phyloP scores from a whole-genome alignment of 306 rosid genomes.

The Hippophae gyantsensis region DNA sequence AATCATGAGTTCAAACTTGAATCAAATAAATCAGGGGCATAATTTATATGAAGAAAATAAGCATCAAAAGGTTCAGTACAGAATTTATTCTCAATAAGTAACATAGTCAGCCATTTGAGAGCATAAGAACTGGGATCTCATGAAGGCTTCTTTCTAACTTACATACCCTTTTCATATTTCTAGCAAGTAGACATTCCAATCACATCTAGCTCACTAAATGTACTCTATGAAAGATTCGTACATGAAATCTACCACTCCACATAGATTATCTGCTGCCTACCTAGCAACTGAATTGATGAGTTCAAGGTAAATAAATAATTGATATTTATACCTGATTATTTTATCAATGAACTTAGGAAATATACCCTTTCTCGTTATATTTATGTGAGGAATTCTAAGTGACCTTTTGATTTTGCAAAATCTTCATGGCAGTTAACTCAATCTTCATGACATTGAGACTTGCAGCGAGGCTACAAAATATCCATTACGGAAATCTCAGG shows the following conservation, averaged over 20 bases:
- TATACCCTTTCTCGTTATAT: constrained; percentile 23
- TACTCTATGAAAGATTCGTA: constrained; percentile 45
- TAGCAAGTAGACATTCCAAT: constrained; percentile 14
- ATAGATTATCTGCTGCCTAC: constrained; percentile 32
- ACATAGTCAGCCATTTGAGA: constrained; percentile 10
- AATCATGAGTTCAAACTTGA: too few species aligned
- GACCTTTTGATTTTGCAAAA: constrained; percentile 24
- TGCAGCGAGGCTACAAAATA: constrained; percentile 18
- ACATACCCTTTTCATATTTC: constrained; percentile 23
- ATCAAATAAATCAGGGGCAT: too few species aligned
- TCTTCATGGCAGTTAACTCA: constrained; percentile 15
- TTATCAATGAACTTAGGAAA: constrained; percentile 41
- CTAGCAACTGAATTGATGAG: constrained; percentile 32
- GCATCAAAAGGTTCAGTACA: background rate
- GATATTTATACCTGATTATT: constrained; percentile 32
- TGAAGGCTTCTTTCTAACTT: constrained; percentile 21
- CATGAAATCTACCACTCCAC: constrained; percentile 35
- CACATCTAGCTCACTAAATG: constrained; percentile 30
- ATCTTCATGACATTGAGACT: constrained; percentile 21
- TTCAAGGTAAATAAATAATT: constrained; percentile 12
- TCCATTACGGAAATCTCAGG: constrained; percentile 26
- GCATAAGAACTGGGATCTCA: constrained; percentile 20
- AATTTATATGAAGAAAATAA: background rate
- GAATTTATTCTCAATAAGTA: constrained; percentile 12
- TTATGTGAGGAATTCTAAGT: constrained; percentile 20